Evolutionary conservation across 2,329 filamentous ascomycete genomes (phyloP).

Genomic region (Aspergillus oerlinghausenensis): DNA sequence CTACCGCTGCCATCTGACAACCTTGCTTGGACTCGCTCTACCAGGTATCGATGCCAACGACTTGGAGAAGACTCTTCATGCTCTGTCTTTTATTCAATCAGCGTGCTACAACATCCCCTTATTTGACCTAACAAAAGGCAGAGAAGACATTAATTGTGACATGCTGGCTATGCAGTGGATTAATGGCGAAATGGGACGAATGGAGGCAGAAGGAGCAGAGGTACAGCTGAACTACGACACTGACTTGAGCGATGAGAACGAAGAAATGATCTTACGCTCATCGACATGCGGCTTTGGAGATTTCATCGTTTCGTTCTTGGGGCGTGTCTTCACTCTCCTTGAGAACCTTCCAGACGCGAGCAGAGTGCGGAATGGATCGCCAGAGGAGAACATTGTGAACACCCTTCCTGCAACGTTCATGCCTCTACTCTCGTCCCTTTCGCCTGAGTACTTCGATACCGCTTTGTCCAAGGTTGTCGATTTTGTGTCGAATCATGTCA

Average conservation of each 20-base stretch:
- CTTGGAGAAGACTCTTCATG: conserved; percentile 91
- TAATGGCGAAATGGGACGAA: conserved; percentile 84
- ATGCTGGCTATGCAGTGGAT: conserved; percentile 88
- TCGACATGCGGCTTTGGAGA: conserved; percentile 92
- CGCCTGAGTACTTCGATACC: conserved; percentile 87
- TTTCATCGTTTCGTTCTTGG: conserved; percentile 84
- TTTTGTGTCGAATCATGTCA: conserved; percentile 89
- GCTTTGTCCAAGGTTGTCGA: conserved; percentile 86
- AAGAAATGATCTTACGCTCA: conserved; percentile 81
- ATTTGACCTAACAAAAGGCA: conserved; percentile 68
- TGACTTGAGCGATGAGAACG: conserved; percentile 78
- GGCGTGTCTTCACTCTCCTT: conserved; percentile 88
- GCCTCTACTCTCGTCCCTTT: conserved; percentile 83
- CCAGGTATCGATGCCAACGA: conserved; percentile 98
- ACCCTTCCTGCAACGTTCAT: conserved; percentile 87
- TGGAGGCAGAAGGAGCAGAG: conserved; percentile 82
- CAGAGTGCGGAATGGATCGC: conserved; percentile 80
- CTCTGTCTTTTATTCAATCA: conserved; percentile 89
- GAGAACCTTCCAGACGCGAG: conserved; percentile 93
- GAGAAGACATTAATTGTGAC: conserved; percentile 65
- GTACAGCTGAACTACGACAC: conserved; percentile 79
- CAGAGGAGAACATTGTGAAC: conserved; percentile 96
- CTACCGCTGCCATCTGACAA: conserved; percentile 94
- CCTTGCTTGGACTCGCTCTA: conserved; percentile 82
- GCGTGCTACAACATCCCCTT: conserved; percentile 96